Base-by-base conservation (phyloP, 495 filamentous ascomycete species). In the Staphylotrichum longicolle region DNA sequence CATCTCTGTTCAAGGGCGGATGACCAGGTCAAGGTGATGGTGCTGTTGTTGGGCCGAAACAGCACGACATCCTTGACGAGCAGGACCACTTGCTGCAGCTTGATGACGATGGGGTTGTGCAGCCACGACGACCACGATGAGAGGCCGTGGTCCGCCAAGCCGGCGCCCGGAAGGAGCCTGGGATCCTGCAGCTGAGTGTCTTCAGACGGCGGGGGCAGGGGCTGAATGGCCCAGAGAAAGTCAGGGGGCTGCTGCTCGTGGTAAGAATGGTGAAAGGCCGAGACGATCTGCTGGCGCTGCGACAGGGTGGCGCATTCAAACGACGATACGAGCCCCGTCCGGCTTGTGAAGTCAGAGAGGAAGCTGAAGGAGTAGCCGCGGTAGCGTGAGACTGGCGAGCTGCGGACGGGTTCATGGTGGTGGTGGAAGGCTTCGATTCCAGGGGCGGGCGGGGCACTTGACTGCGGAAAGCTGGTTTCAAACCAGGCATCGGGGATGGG, bases 301-400 rank as follows among this genome's bases (percentile, higher is more conserved):
- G 47, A 40, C 4, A 70, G 62, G 14, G 70, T 68, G n/a, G 58
- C 70, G 15, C 70, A 72, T 11, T 72, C 70, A 40, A 72, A 72
- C n/a, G 70, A 72, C 11, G 66, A 60, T 12, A 70, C 68, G 11
- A 72, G 47, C 5, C 70, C 70, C 1, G 66, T 68, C 35, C 68
- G 47, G 58, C 70, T 72, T 11, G 70, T 72, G 57, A 72, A 72
- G 62, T 68, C 64, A 53, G 63, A 65, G 14, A 72, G 61, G 14
- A 70, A 72, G 30, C 50, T 30, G 27, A 72, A 70, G 4, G 63
- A 67, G 33, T 70, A 68, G 7, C 62, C 62, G 10, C 63, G 64
- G 41, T 64, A 64, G 10, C 62, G 51, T 9, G 66, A 58, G 8
- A 47, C 32, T 5, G 54, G 27, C 11, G 60, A 41, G 50, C 41